A percentile compares a stretch with the other conserved stretches of the same genome.
Conservation (phyloP, 805 yeast species). For the Yamadazyma scolyti region DNA sequence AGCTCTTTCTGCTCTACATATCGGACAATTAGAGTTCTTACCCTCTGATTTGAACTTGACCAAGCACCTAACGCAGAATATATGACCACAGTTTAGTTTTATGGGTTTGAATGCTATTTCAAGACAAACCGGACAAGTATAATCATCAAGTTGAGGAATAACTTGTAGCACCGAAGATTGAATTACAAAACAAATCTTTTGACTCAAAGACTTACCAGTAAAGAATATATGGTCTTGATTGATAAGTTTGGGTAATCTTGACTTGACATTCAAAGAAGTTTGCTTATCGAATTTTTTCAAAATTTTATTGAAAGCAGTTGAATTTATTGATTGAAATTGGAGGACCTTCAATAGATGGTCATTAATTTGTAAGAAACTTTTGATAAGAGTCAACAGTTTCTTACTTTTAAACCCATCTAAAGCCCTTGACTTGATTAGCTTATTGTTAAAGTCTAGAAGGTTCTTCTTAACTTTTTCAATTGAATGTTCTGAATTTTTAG, state of each 20-base stretch:
- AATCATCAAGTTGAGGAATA: slow-evolving; percentile 74
- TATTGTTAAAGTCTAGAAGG: slow-evolving; percentile 36
- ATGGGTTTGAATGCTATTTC: slow-evolving; percentile 72
- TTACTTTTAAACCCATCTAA: slow-evolving; percentile 43
- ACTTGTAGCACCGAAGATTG: slow-evolving; percentile 51
- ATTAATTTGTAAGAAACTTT: slow-evolving; percentile 51
- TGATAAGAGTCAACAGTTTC: slow-evolving; percentile 42
- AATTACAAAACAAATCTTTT: slow-evolving; percentile 52
- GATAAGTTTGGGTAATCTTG: slow-evolving; percentile 43
- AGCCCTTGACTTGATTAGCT: slow-evolving; percentile 34
- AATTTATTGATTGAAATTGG: slow-evolving; percentile 59
- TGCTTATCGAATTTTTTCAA: slow-evolving; percentile 74
- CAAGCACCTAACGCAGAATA: slow-evolving; percentile 70
- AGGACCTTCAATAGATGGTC: slow-evolving; percentile 51
- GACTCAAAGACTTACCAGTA: slow-evolving; percentile 48
- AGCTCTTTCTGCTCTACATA: slow-evolving; percentile 54
- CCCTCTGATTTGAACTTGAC: slow-evolving; percentile 59
- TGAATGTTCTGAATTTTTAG: slow-evolving; percentile 42
- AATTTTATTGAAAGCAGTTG: slow-evolving; percentile 63
- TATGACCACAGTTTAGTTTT: slow-evolving; percentile 57
- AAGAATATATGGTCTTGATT: slow-evolving; percentile 40
- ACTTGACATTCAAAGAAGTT: slow-evolving; percentile 50
- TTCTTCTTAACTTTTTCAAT: slow-evolving; percentile 44
- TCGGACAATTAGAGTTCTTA: slow-evolving; percentile 53
- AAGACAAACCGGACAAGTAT: slow-evolving; percentile 70